Evolutionary conservation across 2,329 filamentous ascomycete species (phyloP).

Genomic region (Talaromyces marneffei): DNA sequence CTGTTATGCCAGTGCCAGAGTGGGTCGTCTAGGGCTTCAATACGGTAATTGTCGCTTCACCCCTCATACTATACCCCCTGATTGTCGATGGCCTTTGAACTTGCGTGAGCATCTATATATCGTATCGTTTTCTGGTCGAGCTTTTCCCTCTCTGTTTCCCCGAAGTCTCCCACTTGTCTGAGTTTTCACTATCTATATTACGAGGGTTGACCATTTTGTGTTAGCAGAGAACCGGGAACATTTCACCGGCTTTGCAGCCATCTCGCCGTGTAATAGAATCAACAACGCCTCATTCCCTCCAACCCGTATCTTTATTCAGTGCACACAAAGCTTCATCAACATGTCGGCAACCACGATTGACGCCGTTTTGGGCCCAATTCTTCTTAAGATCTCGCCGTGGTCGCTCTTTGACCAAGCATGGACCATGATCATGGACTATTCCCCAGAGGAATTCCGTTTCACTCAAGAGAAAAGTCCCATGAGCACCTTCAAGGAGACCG

Average conservation of each 20-base stretch:
- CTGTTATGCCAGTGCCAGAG: background rate
- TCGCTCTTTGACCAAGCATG: constrained; percentile 80
- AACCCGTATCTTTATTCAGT: background rate
- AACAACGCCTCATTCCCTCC: background rate
- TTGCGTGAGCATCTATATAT: background rate
- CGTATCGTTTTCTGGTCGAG: background rate
- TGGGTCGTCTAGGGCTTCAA: constrained; percentile 6
- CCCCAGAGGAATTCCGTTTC: constrained; percentile 75
- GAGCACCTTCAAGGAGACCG: constrained; percentile 74
- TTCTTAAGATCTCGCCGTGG: constrained; percentile 53
- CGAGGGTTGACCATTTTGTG: background rate
- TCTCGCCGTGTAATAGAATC: background rate
- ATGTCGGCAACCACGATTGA: constrained; percentile 14
- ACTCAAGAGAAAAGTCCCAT: constrained; percentile 70
- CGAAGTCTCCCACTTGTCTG: background rate
- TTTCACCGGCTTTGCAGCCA: background rate
- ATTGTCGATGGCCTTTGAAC: background rate
- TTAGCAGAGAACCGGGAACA: background rate
- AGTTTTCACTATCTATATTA: background rate
- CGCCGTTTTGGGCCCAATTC: constrained; percentile 4
- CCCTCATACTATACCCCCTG: constrained; percentile 3
- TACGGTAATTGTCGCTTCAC: background rate
- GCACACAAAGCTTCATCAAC: background rate
- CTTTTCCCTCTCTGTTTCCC: background rate
- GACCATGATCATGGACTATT: constrained; percentile 65